A percentile compares a stretch with the other conserved stretches of the same genome.
These are phyloP conservation scores for Saccharomyces hybrid DNA, from an alignment of 1,139 yeast species.

Conservation along the genomic window DNA sequence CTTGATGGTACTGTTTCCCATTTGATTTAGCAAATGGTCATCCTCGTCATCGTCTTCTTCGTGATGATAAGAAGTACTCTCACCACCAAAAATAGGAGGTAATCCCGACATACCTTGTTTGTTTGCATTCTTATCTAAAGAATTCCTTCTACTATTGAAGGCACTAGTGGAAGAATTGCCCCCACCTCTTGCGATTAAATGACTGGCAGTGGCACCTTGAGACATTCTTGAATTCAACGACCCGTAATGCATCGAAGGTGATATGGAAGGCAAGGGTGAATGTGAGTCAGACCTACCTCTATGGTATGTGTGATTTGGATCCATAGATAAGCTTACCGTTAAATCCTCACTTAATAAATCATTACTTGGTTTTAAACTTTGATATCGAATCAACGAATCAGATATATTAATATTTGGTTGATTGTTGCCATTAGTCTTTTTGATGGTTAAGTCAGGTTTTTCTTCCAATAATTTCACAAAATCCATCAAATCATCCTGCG, in stretches of 20 bases:
- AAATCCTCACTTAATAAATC: slow-evolving; percentile 38
- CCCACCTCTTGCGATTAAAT: slow-evolving; percentile 18
- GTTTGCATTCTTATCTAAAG: slow-evolving; percentile 11
- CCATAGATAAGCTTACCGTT: slow-evolving; percentile 33
- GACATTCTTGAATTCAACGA: slow-evolving; percentile 41
- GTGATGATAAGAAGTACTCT: slow-evolving; percentile 18
- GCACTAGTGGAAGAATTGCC: slow-evolving; percentile 13
- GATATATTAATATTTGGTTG: slow-evolving; percentile 26
- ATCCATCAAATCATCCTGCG: slow-evolving; percentile 63
- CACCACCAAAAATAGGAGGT: slow-evolving; percentile 11
- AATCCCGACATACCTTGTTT: slow-evolving; percentile 13
- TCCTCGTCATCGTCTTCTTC: slow-evolving; percentile 11
- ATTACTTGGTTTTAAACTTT: slow-evolving; percentile 41
- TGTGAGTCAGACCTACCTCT: slow-evolving; percentile 21
- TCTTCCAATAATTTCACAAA: slow-evolving; percentile 79
- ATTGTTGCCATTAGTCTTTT: slow-evolving; percentile 30
- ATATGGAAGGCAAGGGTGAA: slow-evolving; percentile 26
- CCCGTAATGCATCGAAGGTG: slow-evolving; percentile 37
- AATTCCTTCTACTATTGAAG: slow-evolving; percentile 16
- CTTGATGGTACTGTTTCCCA: slow-evolving; percentile 4
- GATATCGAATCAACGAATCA: slow-evolving; percentile 41
- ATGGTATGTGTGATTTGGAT: slow-evolving; percentile 22
- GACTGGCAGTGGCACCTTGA: slow-evolving; percentile 17
- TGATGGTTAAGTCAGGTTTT: slow-evolving; percentile 48
- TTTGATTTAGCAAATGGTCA: slow-evolving; percentile 12